Base-by-base conservation (phyloP, 75 land plant genomes). In the Selaginella moellendorffii region DNA sequence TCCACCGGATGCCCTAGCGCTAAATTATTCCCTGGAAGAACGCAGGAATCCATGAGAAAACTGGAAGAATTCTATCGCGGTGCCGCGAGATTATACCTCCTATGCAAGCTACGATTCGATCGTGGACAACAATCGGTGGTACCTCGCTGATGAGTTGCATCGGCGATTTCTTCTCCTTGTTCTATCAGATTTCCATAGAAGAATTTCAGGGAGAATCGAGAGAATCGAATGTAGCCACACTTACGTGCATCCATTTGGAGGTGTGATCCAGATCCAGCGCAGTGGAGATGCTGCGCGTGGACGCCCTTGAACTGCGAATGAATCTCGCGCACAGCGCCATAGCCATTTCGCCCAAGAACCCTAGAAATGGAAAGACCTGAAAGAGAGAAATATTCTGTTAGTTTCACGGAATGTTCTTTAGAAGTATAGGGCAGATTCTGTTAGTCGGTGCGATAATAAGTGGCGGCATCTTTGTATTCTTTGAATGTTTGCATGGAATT, bases 131-230 rank as follows among this genome's bases (percentile, higher is more conserved):
- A 27, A 92, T 88, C 0, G 96, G 96, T 54, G 97, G 90, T 14
- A 92, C 90, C 77, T 92, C 97, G 73, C 74, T 78, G 31, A 92
- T 92, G 71, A 88, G 67, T 74, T 92, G 84, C 97, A 92, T 92
- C 1, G 97, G 97, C 21, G 97, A 92, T 68, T 88, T 91, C 77
- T 77, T 87, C 30, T 84, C 85, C 25, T 77, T 73, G 29, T 80
- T 82, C 96, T 90, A 36, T n/a, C n/a, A n/a, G n/a, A n/a, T n/a
- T n/a, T n/a, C n/a, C n/a, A n/a, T n/a, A 36, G 46, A 36, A 36
- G 5, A 36, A 36, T 36, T 36, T 36, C 5, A n/a, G n/a, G n/a
- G n/a, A n/a, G n/a, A n/a, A n/a, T n/a, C n/a, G n/a, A n/a, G n/a
- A n/a, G n/a, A n/a, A n/a, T 14, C 14, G 10, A 36, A 36, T 36